A percentile compares a stretch with the other conserved stretches of the same genome.
Conservation (phyloP, 805 yeast genomes). For the Saccharomyces mikatae region DNA sequence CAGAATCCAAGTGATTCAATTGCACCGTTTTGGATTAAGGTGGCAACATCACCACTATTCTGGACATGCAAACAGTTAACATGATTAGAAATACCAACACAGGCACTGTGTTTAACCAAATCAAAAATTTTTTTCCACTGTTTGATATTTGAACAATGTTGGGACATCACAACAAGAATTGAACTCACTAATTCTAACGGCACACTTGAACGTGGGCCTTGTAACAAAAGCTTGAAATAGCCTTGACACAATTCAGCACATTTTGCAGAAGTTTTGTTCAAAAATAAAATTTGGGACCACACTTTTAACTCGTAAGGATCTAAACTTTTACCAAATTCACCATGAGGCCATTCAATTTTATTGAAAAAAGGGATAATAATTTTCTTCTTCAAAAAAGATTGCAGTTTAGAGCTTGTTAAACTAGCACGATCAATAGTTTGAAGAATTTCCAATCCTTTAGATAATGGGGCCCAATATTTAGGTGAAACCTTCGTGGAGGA, state of each 20-base stretch:
- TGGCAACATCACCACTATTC: slow-evolving; percentile 20
- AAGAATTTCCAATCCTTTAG: slow-evolving; percentile 22
- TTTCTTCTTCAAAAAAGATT: background rate
- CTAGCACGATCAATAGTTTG: slow-evolving; percentile 13
- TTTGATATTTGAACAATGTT: slow-evolving; percentile 32
- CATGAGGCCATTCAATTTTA: slow-evolving; percentile 33
- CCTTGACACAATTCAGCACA: slow-evolving; percentile 30
- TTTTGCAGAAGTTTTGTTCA: slow-evolving; percentile 13
- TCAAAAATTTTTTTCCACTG: slow-evolving; percentile 55
- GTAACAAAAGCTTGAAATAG: slow-evolving; percentile 42
- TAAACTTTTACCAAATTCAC: slow-evolving; percentile 17
- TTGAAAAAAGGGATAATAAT: slow-evolving; percentile 17
- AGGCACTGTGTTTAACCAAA: slow-evolving; percentile 42
- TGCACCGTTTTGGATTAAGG: slow-evolving; percentile 44
- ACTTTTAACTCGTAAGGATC: slow-evolving; percentile 34
- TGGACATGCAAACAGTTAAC: slow-evolving; percentile 7
- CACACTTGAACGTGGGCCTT: slow-evolving; percentile 44
- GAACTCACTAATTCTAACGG: slow-evolving; percentile 46
- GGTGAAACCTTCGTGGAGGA: background rate
- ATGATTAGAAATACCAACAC: slow-evolving; percentile 32
- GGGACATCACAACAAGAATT: slow-evolving; percentile 36
- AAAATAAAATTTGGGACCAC: slow-evolving; percentile 20
- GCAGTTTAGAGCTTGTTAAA: slow-evolving; percentile 1
- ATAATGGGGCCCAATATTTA: slow-evolving; percentile 21
- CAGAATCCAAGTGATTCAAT: slow-evolving; percentile 48